These are phyloP conservation scores for Aplosporella prunicola DNA, from an alignment of 2,329 filamentous ascomycete genomes.

Conservation along the genomic window DNA sequence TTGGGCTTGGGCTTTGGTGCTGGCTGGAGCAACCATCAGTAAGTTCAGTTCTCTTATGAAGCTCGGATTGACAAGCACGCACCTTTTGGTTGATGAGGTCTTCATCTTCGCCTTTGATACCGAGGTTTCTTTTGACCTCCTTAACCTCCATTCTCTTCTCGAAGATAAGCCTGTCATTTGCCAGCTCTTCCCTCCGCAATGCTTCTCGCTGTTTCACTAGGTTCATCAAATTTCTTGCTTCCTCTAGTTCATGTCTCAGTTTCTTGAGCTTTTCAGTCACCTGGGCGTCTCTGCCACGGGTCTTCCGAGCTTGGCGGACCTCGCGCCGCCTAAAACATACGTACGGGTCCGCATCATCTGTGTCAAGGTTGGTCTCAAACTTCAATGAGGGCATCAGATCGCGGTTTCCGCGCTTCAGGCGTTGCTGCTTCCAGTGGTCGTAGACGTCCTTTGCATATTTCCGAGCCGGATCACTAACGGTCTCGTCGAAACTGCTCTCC, in stretches of 20 bases:
- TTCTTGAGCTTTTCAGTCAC: conserved; percentile 91
- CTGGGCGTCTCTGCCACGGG: conserved; percentile 83
- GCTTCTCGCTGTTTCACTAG: conserved; percentile 72
- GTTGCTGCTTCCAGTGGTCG: conserved; percentile 74
- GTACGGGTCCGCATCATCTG: conserved; percentile 92
- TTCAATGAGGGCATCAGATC: conserved; percentile 72
- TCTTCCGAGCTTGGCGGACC: conserved; percentile 89
- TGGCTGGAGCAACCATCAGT: conserved; percentile 23
- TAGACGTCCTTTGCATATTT: conserved; percentile 69
- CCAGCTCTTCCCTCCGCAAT: conserved; percentile 66
- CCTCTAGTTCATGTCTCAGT: conserved; percentile 81
- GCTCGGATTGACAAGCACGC: conserved; percentile 24
- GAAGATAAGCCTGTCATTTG: conserved; percentile 68
- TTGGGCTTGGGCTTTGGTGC: conserved; percentile 43
- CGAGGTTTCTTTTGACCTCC: conserved; percentile 76
- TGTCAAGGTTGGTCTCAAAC: conserved; percentile 89
- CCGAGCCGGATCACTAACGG: conserved; percentile 44
- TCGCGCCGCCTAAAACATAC: conserved; percentile 96
- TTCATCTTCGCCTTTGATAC: conserved; percentile 87
- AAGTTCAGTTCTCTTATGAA: conserved; percentile 1
- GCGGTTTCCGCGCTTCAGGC: conserved; percentile 58
- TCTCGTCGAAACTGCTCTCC: conserved; percentile 56
- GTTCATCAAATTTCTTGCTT: conserved; percentile 70
- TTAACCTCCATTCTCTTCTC: conserved; percentile 74
- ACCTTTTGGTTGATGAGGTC: conserved; percentile 88